phyloP scores from a whole-genome alignment of 2,329 filamentous ascomycete species.

The Aphanocladium album region DNA sequence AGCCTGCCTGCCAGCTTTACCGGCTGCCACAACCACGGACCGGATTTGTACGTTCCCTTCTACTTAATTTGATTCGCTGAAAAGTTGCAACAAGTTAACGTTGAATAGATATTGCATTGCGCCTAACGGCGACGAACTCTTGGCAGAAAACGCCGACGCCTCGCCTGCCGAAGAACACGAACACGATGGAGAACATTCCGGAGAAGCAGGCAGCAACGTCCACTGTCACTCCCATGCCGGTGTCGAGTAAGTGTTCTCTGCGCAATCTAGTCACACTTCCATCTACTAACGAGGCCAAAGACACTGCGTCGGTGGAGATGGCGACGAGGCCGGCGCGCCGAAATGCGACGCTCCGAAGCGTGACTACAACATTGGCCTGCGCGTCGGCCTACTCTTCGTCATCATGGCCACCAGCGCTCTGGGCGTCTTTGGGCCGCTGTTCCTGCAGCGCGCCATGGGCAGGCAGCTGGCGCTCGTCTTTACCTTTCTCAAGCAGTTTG shows the following conservation, averaged over 20 bases:
- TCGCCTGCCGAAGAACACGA: slow-evolving; percentile 20
- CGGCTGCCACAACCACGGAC: slow-evolving; percentile 58
- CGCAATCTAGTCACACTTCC: slow-evolving; percentile 1
- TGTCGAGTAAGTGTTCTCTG: slow-evolving; percentile 54
- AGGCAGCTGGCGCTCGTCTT: slow-evolving; percentile 46
- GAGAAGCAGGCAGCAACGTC: slow-evolving; percentile 22
- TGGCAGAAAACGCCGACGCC: slow-evolving; percentile 39
- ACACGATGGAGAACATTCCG: slow-evolving; percentile 19
- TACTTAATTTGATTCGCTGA: neutral
- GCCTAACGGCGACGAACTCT: slow-evolving; percentile 55
- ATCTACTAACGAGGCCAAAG: slow-evolving; percentile 26
- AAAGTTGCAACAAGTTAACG: neutral
- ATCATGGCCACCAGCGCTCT: slow-evolving; percentile 64
- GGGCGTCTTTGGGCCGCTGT: slow-evolving; percentile 62
- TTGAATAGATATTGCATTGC: slow-evolving; percentile 55
- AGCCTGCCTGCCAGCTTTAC: slow-evolving; percentile 57
- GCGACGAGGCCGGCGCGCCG: slow-evolving; percentile 28
- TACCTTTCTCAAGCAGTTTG: slow-evolving; percentile 66
- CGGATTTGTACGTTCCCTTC: slow-evolving; percentile 43
- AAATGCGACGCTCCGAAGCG: slow-evolving; percentile 42
- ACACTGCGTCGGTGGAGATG: slow-evolving; percentile 52
- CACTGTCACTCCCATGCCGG: slow-evolving; percentile 72
- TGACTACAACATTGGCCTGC: slow-evolving; percentile 63
- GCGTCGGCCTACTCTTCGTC: slow-evolving; percentile 68
- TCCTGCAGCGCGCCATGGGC: slow-evolving; percentile 54